phyloP scores from a whole-genome alignment of 2,329 filamentous ascomycete genomes.

The Venturia pyrina region DNA sequence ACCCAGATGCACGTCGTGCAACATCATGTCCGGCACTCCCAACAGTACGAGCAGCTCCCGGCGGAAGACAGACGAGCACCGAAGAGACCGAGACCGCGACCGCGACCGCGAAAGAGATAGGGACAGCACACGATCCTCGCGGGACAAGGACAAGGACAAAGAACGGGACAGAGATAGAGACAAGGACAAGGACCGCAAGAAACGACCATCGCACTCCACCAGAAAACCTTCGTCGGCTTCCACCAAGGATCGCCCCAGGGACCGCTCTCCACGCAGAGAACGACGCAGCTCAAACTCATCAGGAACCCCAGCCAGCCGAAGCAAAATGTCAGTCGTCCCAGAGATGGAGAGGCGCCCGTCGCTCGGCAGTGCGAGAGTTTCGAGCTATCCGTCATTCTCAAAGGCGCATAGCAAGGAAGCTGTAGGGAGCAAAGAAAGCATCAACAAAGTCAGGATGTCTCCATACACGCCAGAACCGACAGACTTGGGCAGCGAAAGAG shows the following conservation, averaged over 20 bases:
- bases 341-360: constrained; percentile 37
- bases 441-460: constrained; percentile 22
- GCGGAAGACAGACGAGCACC: constrained; percentile 6
- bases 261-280: constrained; percentile 21
- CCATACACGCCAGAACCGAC: constrained; percentile 32
- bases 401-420: constrained; percentile 88
- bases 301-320: neutral
- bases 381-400: constrained; percentile 75
- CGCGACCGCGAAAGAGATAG: neutral
- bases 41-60: neutral
- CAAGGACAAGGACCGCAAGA: constrained; percentile 11
- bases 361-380: constrained; percentile 26
- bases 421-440: constrained; percentile 47
- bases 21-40: constrained; percentile 5
- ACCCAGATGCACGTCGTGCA: constrained; percentile 1
- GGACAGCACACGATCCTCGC: constrained; percentile 12
- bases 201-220: constrained; percentile 2
- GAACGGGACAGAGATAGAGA: constrained; percentile 13
- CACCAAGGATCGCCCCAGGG: constrained; percentile 14
- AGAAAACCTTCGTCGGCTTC: constrained; percentile 1
- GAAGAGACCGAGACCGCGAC: constrained; percentile 2
- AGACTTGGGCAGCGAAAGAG: constrained; percentile 26
- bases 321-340: constrained; percentile 32
- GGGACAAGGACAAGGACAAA: constrained; percentile 21
- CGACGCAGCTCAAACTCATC: constrained; percentile 15